Percentiles rank a stretch among this genome's conserved stretches.
phyloP scores from a whole-genome alignment of 139 green algal species.

The Trebouxia sp. region DNA sequence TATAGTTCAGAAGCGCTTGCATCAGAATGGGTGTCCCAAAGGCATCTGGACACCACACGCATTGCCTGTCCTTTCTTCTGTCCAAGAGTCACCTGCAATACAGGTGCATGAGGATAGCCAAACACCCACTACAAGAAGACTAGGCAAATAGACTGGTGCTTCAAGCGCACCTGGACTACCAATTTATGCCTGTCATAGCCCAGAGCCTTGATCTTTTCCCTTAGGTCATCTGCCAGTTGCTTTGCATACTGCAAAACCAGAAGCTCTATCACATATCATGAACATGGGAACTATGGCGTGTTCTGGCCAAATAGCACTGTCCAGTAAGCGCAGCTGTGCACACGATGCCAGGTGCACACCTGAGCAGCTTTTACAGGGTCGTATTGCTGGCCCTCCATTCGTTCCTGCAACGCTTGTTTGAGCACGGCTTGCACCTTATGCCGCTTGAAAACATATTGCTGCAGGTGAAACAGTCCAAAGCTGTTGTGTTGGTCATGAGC shows the following conservation, averaged over 20 bases:
- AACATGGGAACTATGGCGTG: no score
- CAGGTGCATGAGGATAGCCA: background rate
- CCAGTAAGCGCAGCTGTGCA: no score
- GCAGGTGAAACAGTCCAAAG: background rate
- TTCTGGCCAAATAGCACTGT: no score
- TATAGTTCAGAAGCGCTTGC: conserved; percentile 74
- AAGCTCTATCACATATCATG: no score
- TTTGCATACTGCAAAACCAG: conserved; percentile 43
- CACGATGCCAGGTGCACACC: no score
- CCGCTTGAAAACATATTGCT: conserved; percentile 49
- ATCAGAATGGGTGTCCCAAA: conserved; percentile 84
- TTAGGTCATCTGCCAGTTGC: conserved; percentile 57
- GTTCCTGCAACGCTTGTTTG: conserved; percentile 63
- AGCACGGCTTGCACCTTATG: conserved; percentile 71
- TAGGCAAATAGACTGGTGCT: background rate
- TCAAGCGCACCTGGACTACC: conserved; percentile 53
- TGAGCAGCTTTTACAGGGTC: conserved; percentile 81
- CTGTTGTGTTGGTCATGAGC: no score
- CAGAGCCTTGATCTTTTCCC: conserved; percentile 74
- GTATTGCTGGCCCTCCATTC: conserved; percentile 77
- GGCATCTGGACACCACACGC: conserved; percentile 76
- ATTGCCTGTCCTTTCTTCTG: conserved; percentile 85
- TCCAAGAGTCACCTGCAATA: conserved; percentile 70
- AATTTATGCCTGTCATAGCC: conserved; percentile 88
- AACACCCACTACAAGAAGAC: background rate